Conservation (phyloP, 23 red algal genomes). For the Gracilaria vermiculophylla region DNA sequence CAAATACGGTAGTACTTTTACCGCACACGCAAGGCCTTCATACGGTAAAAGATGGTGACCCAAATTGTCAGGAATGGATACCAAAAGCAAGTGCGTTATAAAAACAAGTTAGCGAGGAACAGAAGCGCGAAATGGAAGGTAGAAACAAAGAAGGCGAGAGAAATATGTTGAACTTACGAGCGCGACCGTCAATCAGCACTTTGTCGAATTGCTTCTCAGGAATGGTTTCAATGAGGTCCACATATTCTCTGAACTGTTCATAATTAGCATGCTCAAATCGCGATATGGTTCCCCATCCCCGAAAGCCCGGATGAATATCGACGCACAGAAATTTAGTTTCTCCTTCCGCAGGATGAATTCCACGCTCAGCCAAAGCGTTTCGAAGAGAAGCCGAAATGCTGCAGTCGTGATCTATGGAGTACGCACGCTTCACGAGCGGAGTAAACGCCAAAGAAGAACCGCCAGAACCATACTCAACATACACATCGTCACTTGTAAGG, state of each 20-base stretch:
- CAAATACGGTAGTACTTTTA: conserved; percentile 44
- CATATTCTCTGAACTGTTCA: conserved; percentile 67
- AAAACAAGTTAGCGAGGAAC: too few relatives aligned
- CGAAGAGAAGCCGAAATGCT: background rate
- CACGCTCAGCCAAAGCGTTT: background rate
- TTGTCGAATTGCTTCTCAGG: conserved; percentile 39
- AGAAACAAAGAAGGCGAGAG: background rate
- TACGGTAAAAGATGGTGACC: too few relatives aligned
- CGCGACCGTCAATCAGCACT: conserved; percentile 73
- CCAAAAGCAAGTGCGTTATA: too few relatives aligned
- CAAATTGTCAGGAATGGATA: too few relatives aligned
- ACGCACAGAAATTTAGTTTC: conserved; percentile 17
- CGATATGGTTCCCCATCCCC: conserved; percentile 55
- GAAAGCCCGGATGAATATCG: background rate
- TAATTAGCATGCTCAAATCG: conserved; percentile 64
- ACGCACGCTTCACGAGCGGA: conserved; percentile 36
- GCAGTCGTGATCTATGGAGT: conserved; percentile 70
- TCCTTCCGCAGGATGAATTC: conserved; percentile 6
- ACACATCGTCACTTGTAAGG: conserved; percentile 27
- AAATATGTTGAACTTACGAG: conserved; percentile 8
- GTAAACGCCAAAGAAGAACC: conserved; percentile 50
- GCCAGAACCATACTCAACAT: conserved; percentile 66
- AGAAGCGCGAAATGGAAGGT: background rate
- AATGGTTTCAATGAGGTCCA: conserved; percentile 44
- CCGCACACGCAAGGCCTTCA: conserved; percentile 36